Percentiles rank a stretch among this genome's conserved stretches.
Conservation (phyloP, 108 stramenopile genomes). For the Fragilariopsis cylindrus region DNA sequence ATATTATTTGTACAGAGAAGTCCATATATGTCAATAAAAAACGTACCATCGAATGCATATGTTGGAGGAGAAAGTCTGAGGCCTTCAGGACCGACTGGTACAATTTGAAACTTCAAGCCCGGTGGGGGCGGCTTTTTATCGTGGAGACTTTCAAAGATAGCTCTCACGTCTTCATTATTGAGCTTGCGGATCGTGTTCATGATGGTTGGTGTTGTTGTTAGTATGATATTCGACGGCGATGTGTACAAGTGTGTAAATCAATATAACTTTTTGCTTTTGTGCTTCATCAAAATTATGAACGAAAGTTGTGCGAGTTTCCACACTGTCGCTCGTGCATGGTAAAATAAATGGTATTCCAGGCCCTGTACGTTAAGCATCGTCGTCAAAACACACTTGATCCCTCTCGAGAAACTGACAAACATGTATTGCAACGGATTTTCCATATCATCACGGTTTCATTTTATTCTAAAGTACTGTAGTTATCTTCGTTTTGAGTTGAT, state of each 20-base stretch:
- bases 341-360: neutral
- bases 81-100: conserved; percentile 51
- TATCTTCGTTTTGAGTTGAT: neutral
- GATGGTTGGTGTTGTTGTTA: neutral
- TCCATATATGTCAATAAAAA: neutral
- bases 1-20: neutral
- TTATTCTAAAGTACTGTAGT: neutral
- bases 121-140: conserved; percentile 47
- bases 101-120: conserved; percentile 63
- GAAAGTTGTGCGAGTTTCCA: neutral
- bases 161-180: conserved; percentile 54
- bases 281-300: neutral
- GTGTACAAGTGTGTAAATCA: neutral
- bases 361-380: neutral
- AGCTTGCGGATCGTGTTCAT: conserved; percentile 49
- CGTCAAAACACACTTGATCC: neutral
- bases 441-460: neutral
- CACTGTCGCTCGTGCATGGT: neutral
- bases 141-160: conserved; percentile 65
- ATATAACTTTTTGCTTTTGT: neutral
- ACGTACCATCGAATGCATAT: conserved; percentile 68
- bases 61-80: conserved; percentile 72
- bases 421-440: conserved; percentile 10
- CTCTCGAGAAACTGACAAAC: conserved; percentile 2
- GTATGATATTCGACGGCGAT: neutral